Evolutionary conservation across 2,329 filamentous ascomycete species (phyloP).

Genomic region (Xylariaceae sp.): DNA sequence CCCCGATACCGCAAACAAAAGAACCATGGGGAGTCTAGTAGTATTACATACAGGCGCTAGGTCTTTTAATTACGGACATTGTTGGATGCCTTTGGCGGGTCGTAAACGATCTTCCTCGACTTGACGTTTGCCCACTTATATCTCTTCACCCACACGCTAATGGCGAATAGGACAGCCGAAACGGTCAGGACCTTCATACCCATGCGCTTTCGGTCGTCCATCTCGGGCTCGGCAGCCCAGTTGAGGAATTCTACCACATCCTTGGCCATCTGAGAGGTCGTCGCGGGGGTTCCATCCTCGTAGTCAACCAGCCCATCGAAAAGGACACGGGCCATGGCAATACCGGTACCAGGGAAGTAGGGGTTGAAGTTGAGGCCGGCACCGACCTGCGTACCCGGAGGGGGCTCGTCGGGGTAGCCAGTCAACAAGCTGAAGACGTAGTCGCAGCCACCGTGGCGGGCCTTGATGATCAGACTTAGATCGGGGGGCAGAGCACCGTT

Average conservation of each 20-base stretch:
- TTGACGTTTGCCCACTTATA: constrained; percentile 99
- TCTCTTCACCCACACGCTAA: constrained; percentile 97
- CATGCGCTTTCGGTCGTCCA: constrained; percentile 99
- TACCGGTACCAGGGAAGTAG: constrained; percentile 98
- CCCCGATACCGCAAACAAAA: constrained; percentile 26
- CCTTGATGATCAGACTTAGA: constrained; percentile 97
- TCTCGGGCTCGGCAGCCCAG: constrained; percentile 98
- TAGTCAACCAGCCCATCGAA: constrained; percentile 98
- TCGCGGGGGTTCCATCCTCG: constrained; percentile 90
- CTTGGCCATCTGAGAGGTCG: constrained; percentile 99
- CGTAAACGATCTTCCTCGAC: constrained; percentile 88
- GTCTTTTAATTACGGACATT: constrained; percentile 42
- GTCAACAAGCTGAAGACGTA: constrained; percentile 98
- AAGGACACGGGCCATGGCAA: constrained; percentile 97
- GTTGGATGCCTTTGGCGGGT: constrained; percentile 59
- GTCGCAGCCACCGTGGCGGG: constrained; percentile 92
- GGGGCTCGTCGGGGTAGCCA: constrained; percentile 93
- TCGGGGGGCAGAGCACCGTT: constrained; percentile 96
- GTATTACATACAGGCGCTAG: constrained; percentile 28
- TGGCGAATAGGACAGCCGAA: constrained; percentile 68
- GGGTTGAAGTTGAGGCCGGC: constrained; percentile 99
- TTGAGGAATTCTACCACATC: constrained; percentile 98
- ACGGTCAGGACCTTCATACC: constrained; percentile 92
- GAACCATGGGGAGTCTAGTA: constrained; percentile 29
- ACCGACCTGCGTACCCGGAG: constrained; percentile 78